Conservation (phyloP, 75 land plant genomes). For the Selaginella tamariscina region DNA sequence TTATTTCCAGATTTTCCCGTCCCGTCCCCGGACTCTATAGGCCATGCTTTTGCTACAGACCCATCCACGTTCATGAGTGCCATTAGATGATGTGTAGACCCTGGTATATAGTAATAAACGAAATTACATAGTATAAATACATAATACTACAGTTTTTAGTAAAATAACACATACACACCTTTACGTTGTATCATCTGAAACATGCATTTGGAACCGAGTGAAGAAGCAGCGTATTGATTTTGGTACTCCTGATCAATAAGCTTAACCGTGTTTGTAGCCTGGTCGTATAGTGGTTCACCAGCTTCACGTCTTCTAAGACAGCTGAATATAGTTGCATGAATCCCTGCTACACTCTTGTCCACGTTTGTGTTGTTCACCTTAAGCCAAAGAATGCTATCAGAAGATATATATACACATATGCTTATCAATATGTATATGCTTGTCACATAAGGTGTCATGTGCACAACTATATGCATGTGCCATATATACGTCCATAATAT, state of each 20-base stretch:
- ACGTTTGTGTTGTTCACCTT: constrained; percentile 97
- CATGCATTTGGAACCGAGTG: constrained; percentile 82
- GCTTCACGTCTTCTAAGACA: constrained; percentile 58
- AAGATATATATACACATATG: constrained; percentile 63
- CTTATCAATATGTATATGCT: no score
- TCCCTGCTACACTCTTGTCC: constrained; percentile 87
- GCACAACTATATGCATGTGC: no score
- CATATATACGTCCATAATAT: no score
- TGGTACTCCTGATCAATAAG: constrained; percentile 68
- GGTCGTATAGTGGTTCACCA: constrained; percentile 70
- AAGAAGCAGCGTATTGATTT: constrained; percentile 62
- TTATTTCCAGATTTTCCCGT: constrained; percentile 26
- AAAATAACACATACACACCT: no score
- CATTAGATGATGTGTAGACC: constrained; percentile 74
- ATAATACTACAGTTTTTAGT: no score
- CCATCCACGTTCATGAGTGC: constrained; percentile 81
- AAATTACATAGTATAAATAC: no score
- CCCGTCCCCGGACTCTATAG: constrained; percentile 32
- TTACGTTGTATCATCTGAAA: constrained; percentile 70
- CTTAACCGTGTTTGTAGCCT: constrained; percentile 56
- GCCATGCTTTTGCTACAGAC: constrained; percentile 87
- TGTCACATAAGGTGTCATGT: no score
- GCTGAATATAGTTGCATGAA: constrained; percentile 86
- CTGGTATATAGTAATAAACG: no score
- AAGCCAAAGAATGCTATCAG: constrained; percentile 79